phyloP scores from a whole-genome alignment of 768 basidiomycete genomes.

The Rhodotorula sphaerocarpa region DNA sequence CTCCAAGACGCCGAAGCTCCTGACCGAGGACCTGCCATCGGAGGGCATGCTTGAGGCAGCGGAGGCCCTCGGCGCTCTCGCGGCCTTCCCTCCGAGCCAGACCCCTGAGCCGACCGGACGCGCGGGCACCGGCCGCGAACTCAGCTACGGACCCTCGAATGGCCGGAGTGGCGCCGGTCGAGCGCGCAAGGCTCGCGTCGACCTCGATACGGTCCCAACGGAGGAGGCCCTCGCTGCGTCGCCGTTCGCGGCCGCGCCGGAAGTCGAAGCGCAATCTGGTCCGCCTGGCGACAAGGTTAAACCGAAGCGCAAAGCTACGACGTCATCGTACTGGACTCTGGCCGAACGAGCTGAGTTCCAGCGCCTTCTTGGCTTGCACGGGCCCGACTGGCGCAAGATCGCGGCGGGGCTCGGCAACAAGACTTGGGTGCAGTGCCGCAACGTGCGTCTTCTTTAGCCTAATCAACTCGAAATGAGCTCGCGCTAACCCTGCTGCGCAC shows the following conservation, averaged over 20 bases:
- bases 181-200: slow-evolving; percentile 1
- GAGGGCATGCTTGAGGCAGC: slow-evolving; percentile 37
- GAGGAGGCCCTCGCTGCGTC: not conserved
- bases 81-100: not conserved
- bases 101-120: not conserved
- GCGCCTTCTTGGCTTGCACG: slow-evolving; percentile 55
- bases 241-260: not conserved
- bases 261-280: not conserved
- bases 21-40: slow-evolving; percentile 3
- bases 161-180: not conserved
- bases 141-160: too few species aligned
- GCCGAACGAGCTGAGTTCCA: slow-evolving; percentile 58
- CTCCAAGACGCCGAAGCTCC: slow-evolving; percentile 1
- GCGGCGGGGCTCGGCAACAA: slow-evolving; percentile 56
- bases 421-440: slow-evolving; percentile 44
- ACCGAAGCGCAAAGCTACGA: slow-evolving; percentile 33
- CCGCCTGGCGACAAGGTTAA: slow-evolving; percentile 8
- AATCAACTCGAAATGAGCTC: not conserved
- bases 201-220: slow-evolving; percentile 1
- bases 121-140: too few species aligned
- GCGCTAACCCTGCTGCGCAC: not conserved
- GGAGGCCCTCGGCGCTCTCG: slow-evolving; percentile 36
- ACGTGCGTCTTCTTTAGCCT: slow-evolving; percentile 40
- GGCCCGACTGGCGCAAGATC: slow-evolving; percentile 62
- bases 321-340: slow-evolving; percentile 55